Base-by-base conservation (phyloP, 1,284 basidiomycete species). In the Ustilago nuda region DNA sequence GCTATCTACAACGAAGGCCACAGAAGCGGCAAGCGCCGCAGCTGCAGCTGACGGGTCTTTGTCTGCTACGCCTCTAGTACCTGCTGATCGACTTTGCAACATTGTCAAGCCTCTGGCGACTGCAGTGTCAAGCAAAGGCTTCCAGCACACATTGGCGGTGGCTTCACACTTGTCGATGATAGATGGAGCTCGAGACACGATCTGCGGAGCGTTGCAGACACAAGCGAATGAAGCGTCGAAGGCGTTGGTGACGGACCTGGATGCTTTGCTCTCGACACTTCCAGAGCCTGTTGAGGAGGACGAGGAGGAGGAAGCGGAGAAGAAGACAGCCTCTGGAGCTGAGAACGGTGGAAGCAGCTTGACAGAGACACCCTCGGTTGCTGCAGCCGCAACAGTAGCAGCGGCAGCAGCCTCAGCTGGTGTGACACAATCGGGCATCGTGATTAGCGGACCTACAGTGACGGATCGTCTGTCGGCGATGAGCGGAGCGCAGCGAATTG, bases 111-210 rank as follows among this genome's bases (percentile, higher is more conserved):
- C 84, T 13, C 61, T 85, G 50, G 71, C 72, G 11, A 84, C 81
- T 35, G 72, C 82, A 27, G 79, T 85, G 35, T 81, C 79, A 32
- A 74, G 73, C 66, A 80, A 81, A 36, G 84, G 82, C 23, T 85
- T 85, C 80, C 84, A 85, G 61, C 70, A 84, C 66, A 85, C 84
- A n/a, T 59, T 85, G 17, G 72, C 79, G 32, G 79, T 85, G 43
- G 83, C 83, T 0, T 73, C 79, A 51, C 81, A 85, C 53, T 78
- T 85, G 15, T 67, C 82, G 7, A 39, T 64, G 12, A 62, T 85
- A 15, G 76, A 74, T 4, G 83, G 80, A 17, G 81, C 80, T 12
- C 78, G 78, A 27, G 78, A 82, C 11, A 61, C 71, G 56, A 78
- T 85, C 63, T 80, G 79, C 41, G 66, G 61, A 6, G 82, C 84